Conservation (phyloP, 345 rosid genomes). For the Boechera stricta region DNA sequence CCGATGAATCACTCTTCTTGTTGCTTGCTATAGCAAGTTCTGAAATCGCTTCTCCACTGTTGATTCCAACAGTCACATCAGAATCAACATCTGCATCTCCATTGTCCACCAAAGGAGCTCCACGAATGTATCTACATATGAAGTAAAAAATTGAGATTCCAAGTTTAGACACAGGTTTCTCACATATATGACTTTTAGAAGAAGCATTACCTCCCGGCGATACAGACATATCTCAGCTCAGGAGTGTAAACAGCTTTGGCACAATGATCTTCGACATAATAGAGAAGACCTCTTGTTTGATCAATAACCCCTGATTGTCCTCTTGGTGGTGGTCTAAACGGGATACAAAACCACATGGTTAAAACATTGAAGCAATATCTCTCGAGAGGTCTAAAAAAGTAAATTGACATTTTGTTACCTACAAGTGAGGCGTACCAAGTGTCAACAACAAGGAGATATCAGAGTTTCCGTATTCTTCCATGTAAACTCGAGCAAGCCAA, state of each 20-base stretch:
- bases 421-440: conserved; percentile 97
- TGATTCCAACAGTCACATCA: conserved; percentile 45
- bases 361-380: conserved; percentile 2
- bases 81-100: conserved; percentile 51
- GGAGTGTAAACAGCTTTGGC: conserved; percentile 77
- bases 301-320: conserved; percentile 79
- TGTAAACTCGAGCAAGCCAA: conserved; percentile 93
- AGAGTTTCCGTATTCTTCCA: conserved; percentile 76
- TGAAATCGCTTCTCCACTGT: conserved; percentile 48
- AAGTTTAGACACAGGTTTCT: neutral
- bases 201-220: conserved; percentile 78
- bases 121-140: conserved; percentile 71
- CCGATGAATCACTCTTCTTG: conserved; percentile 23
- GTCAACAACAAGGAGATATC: conserved; percentile 77
- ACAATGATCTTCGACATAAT: conserved; percentile 75
- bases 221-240: conserved; percentile 79
- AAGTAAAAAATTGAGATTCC: conserved; percentile 2
- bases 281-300: conserved; percentile 92
- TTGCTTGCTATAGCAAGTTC: conserved; percentile 55
- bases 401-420: conserved; percentile 50
- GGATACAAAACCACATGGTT: conserved; percentile 12
- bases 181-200: neutral
- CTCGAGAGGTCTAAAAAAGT: neutral
- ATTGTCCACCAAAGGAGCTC: conserved; percentile 59
- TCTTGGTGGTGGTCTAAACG: conserved; percentile 85